Percentiles rank a stretch among this genome's conserved stretches.
These are phyloP conservation scores for Cordyceps cateniannulata DNA, from an alignment of 2,329 filamentous ascomycete genomes.

Conservation along the genomic window DNA sequence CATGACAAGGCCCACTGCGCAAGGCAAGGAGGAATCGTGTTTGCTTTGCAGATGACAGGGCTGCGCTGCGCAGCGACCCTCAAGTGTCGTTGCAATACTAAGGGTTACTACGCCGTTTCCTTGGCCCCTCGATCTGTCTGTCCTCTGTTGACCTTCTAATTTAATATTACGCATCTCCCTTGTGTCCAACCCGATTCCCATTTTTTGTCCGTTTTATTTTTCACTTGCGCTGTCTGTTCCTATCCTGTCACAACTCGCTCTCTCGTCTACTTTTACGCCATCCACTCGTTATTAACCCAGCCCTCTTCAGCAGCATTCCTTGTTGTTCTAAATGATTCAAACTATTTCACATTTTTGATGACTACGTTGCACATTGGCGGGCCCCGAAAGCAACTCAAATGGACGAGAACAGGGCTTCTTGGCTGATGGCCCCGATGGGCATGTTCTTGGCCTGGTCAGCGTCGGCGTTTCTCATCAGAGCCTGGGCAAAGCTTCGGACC, in stretches of 20 bases:
- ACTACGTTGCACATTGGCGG: background rate
- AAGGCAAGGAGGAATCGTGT: background rate
- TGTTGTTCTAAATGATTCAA: background rate
- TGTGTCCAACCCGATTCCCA: no score
- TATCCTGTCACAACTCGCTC: no score
- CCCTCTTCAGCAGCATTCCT: background rate
- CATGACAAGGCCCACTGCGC: background rate
- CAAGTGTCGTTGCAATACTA: background rate
- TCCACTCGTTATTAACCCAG: background rate
- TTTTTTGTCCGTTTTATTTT: no score
- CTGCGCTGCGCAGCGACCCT: background rate
- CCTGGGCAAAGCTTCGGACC: conserved; percentile 14
- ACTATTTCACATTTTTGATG: background rate
- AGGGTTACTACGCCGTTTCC: background rate
- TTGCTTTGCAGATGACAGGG: background rate
- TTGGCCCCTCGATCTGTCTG: background rate
- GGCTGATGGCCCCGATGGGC: conserved; percentile 14
- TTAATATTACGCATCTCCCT: no score
- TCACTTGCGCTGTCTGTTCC: no score
- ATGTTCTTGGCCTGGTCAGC: conserved; percentile 15
- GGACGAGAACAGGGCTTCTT: conserved; percentile 12
- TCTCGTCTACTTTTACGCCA: background rate
- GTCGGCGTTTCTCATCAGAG: conserved; percentile 10
- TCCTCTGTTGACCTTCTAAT: no score
- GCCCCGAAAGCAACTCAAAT: background rate